Base-by-base conservation (phyloP, 2,329 filamentous ascomycete species). In the Xylariaceae sp. region DNA sequence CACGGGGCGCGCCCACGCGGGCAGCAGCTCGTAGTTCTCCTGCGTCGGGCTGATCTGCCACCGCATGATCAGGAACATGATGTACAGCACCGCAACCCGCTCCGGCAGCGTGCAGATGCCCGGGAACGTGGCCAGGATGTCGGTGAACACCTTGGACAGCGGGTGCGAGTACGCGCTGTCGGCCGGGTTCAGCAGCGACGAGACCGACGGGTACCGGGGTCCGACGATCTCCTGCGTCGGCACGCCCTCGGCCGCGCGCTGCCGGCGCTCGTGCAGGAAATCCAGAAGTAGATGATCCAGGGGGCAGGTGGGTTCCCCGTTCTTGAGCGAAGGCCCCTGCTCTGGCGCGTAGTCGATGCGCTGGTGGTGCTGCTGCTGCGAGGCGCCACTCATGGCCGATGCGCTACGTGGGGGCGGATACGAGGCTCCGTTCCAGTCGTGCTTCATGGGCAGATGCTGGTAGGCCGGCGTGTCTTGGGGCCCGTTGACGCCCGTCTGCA, bases 51-150 rank as follows among this genome's bases (percentile, higher is more conserved):
- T 75, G 36, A 94, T 82, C 54, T 86, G 79, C 85, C 88, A 94
- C 26, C 81, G 75, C 80, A 92, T 86, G 43, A 88, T 55, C 19
- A 89, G 70, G 58, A 93, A 94, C 84, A 94, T 93, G 52, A 82
- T 65, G 55, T 89, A 93, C 6, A 94, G 68, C 5, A 86, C 77
- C 7, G 83, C 87, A 0, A 93, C 77, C 49, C 84, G 81, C 59
- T 94, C 87, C 0, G 88, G 87, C 0, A 93, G 68, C n/a, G 69
- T 71, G 4, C 72, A 75, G 19, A 94, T 77, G 47, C 84, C 80
- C 0, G 87, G 85, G 47, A 94, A 93, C n/a, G 82, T 86, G 43
- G 75, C 70, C 9, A 94, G 66, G 38, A 94, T 87, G 56, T 93
- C 86, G 26, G 84, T 89, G 53, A 93, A 85, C 11, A 94, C 74